Evolutionary conservation across 305 asterid genomes (phyloP).

Genomic region (Fraxinus floribunda): DNA sequence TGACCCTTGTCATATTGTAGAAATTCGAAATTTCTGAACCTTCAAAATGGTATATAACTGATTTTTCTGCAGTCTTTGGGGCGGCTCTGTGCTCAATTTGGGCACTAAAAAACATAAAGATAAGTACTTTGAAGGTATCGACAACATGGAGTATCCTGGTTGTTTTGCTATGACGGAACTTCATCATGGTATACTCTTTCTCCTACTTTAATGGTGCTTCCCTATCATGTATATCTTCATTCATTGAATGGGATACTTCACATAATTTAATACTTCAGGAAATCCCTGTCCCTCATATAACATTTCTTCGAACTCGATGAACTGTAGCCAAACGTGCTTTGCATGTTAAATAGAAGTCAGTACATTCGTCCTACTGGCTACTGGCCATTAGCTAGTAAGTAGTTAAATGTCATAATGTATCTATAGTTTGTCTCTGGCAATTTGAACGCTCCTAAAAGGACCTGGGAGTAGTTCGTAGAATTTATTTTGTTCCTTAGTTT

Average conservation of each 20-base stretch:
- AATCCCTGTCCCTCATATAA: background rate
- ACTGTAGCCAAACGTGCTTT: background rate
- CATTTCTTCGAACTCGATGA: background rate
- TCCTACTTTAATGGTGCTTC: conserved; percentile 8
- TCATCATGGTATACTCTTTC: conserved; percentile 73
- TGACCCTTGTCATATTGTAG: background rate
- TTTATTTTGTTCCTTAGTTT: background rate
- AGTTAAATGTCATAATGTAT: background rate
- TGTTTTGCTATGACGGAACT: conserved; percentile 98
- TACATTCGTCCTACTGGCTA: background rate
- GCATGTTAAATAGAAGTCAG: background rate
- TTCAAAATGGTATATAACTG: conserved; percentile 2
- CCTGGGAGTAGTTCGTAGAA: background rate
- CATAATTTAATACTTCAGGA: background rate
- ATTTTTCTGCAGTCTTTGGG: conserved; percentile 74
- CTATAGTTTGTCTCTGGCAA: background rate
- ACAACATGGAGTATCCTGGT: conserved; percentile 78
- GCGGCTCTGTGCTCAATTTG: conserved; percentile 96
- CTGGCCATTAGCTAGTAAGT: background rate
- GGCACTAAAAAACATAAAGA: conserved; percentile 92
- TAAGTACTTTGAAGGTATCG: conserved; percentile 76
- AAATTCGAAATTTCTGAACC: background rate
- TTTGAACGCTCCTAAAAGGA: conserved; percentile 6
- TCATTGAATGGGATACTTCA: background rate
- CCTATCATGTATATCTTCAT: background rate